These are phyloP conservation scores for Pythium diclinum DNA, from an alignment of 352 stramenopile species.

Conservation along the genomic window DNA sequence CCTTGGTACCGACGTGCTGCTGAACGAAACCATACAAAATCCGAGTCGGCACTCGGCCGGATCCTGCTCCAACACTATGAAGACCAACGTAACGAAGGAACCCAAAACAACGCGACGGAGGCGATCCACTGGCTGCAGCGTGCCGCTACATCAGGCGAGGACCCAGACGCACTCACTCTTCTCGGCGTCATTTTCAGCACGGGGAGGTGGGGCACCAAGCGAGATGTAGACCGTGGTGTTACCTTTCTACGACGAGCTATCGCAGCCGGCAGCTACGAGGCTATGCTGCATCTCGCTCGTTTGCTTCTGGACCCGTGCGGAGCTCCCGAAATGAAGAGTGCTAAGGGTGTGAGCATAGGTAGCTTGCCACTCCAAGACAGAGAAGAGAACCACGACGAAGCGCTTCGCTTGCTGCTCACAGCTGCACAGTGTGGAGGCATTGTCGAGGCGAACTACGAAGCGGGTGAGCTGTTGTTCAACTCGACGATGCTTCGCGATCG, in stretches of 20 bases:
- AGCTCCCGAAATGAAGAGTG: conserved; percentile 13
- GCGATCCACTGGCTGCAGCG: conserved; percentile 69
- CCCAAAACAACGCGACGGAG: conserved; percentile 36
- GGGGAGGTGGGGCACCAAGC: conserved; percentile 44
- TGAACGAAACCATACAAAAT: conserved; percentile 38
- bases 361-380: conserved; percentile 39
- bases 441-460: conserved; percentile 36
- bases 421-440: conserved; percentile 35
- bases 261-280: conserved; percentile 35
- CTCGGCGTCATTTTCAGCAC: conserved; percentile 47
- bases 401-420: conserved; percentile 51
- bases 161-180: conserved; percentile 44
- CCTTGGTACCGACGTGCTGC: conserved; percentile 61
- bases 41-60: conserved; percentile 50
- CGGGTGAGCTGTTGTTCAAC: conserved; percentile 55
- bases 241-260: conserved; percentile 51
- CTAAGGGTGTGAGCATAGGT: neutral
- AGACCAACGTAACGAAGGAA: neutral
- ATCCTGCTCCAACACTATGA: conserved; percentile 34
- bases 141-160: conserved; percentile 35
- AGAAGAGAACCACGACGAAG: conserved; percentile 61
- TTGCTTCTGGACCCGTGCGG: conserved; percentile 31
- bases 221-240: conserved; percentile 52
- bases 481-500: conserved; percentile 49
- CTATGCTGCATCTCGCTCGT: conserved; percentile 56